Evolutionary conservation across 148 eudicot species (phyloP), one percentile per base, ranked within the genome.

Genomic region (Chenopodium quinoa): DNA sequence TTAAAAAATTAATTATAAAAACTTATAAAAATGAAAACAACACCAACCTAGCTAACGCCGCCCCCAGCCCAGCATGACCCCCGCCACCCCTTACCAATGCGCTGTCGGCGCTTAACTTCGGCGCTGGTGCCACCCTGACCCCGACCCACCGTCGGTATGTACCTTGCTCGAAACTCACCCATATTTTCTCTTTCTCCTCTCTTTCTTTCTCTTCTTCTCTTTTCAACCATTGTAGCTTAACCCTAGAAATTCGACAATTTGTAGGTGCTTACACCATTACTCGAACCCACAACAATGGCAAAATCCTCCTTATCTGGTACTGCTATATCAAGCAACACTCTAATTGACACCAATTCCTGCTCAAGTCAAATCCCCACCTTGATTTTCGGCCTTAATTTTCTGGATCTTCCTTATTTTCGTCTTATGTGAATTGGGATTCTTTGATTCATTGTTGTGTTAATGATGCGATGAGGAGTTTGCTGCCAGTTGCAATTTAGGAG

Each of bases 131-230:
- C 27, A 27, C 27, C 0, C 27, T 27, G 27, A 27, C 27, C 27
- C 86, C 6, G 89, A 88, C 52, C 85, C 89, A 46, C 90, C 94
- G 20, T 74, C 93, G 9, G 85, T 90, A 13, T 50, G 94, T 68
- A 82, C 93, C 75, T 90, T 93, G 82, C 98, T 95, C 65, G 86
- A 91, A 85, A 75, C 91, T 37, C 90, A 87, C 66, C 86, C 93
- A 84, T 97, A 97, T 92, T 1, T 31, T 25, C 71, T 16, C 44
- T 52, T 14, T 52, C 16, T 13, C 56, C 12, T 14, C 16, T 9
- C 68, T 40, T 71, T 72, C 72, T 10, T 31, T 66, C 20, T 0
- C 4, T 27, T 27, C 22, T 20, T n/a, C 46, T 20, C 47, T 80
- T 25, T 1, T 16, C 16, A 1, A 47, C 1, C 31, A 37, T 58